These are phyloP conservation scores for Camellia oleifera DNA, from an alignment of 179 eudicot genomes.

Conservation along the genomic window DNA sequence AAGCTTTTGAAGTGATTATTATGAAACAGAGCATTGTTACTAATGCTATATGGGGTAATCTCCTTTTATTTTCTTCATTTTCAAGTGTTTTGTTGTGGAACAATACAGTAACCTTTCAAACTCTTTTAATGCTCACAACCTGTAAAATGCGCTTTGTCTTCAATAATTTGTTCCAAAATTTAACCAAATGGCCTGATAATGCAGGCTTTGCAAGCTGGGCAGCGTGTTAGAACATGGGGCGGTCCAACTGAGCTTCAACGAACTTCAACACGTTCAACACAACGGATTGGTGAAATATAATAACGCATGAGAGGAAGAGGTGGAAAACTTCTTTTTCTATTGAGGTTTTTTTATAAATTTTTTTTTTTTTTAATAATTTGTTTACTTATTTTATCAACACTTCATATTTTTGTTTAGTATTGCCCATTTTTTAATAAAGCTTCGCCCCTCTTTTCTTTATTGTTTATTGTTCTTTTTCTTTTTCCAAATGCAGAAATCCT, in stretches of 20 bases:
- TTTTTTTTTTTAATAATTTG: no score
- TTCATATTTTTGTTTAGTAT: no score
- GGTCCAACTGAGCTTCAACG: slow-evolving; percentile 16
- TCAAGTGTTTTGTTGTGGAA: background rate
- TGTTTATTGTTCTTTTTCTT: background rate
- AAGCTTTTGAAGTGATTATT: background rate
- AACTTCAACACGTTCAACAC: background rate
- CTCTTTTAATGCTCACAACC: background rate
- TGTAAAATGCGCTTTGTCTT: background rate
- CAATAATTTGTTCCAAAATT: background rate
- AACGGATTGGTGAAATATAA: background rate
- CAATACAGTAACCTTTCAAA: background rate
- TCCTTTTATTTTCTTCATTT: background rate
- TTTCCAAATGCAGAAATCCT: background rate
- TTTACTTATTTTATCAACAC: no score
- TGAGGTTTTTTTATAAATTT: background rate
- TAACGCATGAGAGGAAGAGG: background rate
- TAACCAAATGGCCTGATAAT: slow-evolving; percentile 9
- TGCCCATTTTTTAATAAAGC: background rate
- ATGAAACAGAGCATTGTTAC: background rate
- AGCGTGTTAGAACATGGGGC: slow-evolving; percentile 36
- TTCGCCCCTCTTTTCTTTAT: no score
- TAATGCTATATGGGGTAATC: no score
- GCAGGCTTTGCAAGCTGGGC: slow-evolving; percentile 42
- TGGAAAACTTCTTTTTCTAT: no score